A percentile compares a stretch with the other conserved stretches of the same genome.
Evolutionary conservation across 2,329 filamentous ascomycete genomes (phyloP).

Genomic region (Hypoxylon sp.): DNA sequence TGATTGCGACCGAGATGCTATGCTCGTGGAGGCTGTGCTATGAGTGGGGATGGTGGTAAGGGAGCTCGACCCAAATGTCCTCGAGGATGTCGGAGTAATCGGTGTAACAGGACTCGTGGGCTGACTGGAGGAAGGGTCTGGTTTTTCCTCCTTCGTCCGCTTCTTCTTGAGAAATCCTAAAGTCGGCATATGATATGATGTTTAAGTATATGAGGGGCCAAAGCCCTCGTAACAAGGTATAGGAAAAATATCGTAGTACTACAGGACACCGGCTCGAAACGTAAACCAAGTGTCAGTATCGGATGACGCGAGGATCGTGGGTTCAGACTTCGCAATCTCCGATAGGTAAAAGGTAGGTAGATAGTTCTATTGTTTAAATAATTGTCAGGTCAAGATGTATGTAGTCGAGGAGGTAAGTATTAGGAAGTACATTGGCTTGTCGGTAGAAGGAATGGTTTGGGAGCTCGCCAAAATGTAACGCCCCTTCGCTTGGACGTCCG

Average conservation of each 20-base stretch:
- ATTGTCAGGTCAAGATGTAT: not conserved
- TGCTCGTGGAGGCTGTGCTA: constrained; percentile 36
- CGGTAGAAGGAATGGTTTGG: constrained; percentile 7
- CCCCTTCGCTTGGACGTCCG: constrained; percentile 17
- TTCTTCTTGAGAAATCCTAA: constrained; percentile 98
- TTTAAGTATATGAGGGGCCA: constrained; percentile 42
- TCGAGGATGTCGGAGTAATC: constrained; percentile 63
- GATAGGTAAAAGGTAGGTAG: constrained; percentile 4
- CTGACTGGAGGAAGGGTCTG: constrained; percentile 73
- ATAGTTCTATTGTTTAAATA: constrained; percentile 2
- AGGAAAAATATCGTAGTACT: constrained; percentile 21
- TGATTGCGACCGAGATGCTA: constrained; percentile 34
- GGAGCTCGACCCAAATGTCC: constrained; percentile 57
- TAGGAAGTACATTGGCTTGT: too few relatives aligned
- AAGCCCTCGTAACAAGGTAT: constrained; percentile 33
- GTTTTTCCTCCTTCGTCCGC: constrained; percentile 90
- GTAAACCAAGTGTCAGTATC: constrained; percentile 15
- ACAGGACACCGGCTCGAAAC: constrained; percentile 14
- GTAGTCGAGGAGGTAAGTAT: constrained; percentile 1
- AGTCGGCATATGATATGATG: constrained; percentile 77
- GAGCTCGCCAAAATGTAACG: constrained; percentile 18
- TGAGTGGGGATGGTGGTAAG: constrained; percentile 50
- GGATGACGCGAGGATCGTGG: constrained; percentile 11
- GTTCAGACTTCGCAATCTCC: constrained; percentile 9
- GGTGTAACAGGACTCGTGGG: constrained; percentile 70